These are phyloP conservation scores for Monosporozyma aerobia DNA, from an alignment of 805 yeast species.

Conservation along the genomic window DNA sequence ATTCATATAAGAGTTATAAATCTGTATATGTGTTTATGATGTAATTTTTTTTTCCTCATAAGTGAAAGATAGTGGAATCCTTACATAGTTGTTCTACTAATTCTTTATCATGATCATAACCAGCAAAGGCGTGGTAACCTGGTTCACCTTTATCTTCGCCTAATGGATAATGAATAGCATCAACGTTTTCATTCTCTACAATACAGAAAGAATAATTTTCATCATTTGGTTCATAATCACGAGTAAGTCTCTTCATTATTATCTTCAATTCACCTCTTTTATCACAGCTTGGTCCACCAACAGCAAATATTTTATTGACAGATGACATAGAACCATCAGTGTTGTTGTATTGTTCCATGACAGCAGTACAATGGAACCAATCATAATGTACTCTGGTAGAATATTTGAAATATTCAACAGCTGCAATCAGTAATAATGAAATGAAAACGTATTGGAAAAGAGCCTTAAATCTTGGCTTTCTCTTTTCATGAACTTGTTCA, in stretches of 20 bases:
- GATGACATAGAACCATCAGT: constrained; percentile 11
- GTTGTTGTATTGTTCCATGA: constrained; percentile 13
- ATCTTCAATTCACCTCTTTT: constrained; percentile 36
- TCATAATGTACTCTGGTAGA: constrained; percentile 34
- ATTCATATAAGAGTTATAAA: neutral
- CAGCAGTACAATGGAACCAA: constrained; percentile 38
- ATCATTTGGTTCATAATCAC: constrained; percentile 33
- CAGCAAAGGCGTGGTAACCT: constrained; percentile 29
- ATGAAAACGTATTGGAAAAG: constrained; percentile 25
- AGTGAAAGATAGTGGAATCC: constrained; percentile 21
- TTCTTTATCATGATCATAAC: constrained; percentile 19
- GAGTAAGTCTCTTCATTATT: constrained; percentile 31
- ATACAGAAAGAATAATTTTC: constrained; percentile 32
- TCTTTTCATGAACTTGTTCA: neutral
- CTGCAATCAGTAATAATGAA: constrained; percentile 30
- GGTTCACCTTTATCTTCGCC: constrained; percentile 29
- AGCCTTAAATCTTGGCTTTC: constrained; percentile 9
- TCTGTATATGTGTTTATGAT: neutral
- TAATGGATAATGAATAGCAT: constrained; percentile 28
- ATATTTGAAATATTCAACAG: constrained; percentile 37
- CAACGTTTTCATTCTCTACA: constrained; percentile 24
- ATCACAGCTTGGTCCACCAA: constrained; percentile 39
- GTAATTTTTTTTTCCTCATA: constrained; percentile 8
- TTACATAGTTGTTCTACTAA: constrained; percentile 20
- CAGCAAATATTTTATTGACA: constrained; percentile 29